phyloP scores from a whole-genome alignment of 495 filamentous ascomycete species.

The Cercophora scortea region DNA sequence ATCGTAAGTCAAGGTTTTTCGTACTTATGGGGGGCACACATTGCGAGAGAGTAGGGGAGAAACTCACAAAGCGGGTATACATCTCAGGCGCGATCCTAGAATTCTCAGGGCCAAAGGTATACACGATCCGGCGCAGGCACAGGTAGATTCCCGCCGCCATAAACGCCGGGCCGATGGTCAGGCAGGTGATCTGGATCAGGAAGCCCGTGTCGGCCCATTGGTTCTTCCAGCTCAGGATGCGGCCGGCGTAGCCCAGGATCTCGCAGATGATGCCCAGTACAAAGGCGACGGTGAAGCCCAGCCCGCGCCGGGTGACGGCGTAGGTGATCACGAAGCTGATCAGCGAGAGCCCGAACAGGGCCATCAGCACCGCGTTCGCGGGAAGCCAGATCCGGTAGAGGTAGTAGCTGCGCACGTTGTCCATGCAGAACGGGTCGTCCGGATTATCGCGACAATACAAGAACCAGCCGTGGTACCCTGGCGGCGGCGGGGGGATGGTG shows the following conservation, averaged over 20 bases:
- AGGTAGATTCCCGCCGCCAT: conserved; percentile 59
- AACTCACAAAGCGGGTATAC: conserved; percentile 40
- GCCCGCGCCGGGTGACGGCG: conserved; percentile 23
- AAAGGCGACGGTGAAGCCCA: conserved; percentile 34
- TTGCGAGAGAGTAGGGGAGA: background rate
- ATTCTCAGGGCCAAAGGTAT: conserved; percentile 51
- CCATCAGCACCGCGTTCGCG: conserved; percentile 35
- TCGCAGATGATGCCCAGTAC: conserved; percentile 32
- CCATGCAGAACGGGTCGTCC: conserved; percentile 3
- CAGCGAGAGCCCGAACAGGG: conserved; percentile 31
- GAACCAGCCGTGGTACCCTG: conserved; percentile 3
- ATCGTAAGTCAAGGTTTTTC: no score
- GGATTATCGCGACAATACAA: conserved; percentile 8
- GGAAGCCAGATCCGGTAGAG: conserved; percentile 33
- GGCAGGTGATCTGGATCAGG: conserved; percentile 48
- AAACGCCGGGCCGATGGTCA: conserved; percentile 62
- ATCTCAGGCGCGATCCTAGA: conserved; percentile 50
- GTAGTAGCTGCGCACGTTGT: conserved; percentile 27
- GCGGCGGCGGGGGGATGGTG: background rate
- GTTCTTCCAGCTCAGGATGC: conserved; percentile 33
- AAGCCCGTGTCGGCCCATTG: conserved; percentile 35
- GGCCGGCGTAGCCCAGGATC: conserved; percentile 38
- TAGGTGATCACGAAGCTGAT: conserved; percentile 36
- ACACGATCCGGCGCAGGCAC: conserved; percentile 50
- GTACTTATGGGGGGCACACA: no score